Conservation (phyloP, 345 rosid genomes). For the Erucastrum elatum region DNA sequence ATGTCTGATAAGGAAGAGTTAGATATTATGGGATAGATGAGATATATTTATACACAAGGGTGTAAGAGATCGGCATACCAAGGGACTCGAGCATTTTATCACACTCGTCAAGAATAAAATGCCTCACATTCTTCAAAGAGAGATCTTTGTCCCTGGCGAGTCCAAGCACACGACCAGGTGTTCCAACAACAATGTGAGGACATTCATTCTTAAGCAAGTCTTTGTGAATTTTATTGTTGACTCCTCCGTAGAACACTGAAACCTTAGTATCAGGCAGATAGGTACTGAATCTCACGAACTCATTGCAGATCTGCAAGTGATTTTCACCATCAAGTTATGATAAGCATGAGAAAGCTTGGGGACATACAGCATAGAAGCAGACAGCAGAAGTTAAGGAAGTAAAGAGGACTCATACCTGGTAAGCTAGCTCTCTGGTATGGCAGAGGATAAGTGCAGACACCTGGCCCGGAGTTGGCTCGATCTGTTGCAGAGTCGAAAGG, state of each 20-base stretch:
- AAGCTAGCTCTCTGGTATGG: constrained; percentile 96
- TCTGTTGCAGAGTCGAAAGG: constrained; percentile 85
- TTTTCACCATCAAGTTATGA: background rate
- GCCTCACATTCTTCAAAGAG: constrained; percentile 97
- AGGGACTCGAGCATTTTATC: constrained; percentile 99
- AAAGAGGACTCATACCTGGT: constrained; percentile 56
- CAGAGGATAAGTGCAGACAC: constrained; percentile 92
- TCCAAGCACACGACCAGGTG: constrained; percentile 96
- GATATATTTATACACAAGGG: background rate
- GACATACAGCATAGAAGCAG: background rate
- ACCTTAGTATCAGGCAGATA: constrained; percentile 87
- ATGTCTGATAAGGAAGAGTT: constrained; percentile 55
- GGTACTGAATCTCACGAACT: constrained; percentile 95
- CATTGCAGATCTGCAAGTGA: constrained; percentile 77
- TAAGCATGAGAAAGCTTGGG: background rate
- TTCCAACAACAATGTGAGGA: constrained; percentile 97
- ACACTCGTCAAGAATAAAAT: constrained; percentile 98
- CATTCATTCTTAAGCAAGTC: constrained; percentile 96
- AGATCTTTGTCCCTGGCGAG: constrained; percentile 91
- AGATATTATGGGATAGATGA: background rate
- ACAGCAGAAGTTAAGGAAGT: background rate
- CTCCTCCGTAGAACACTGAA: constrained; percentile 97
- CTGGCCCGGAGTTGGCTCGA: constrained; percentile 89
- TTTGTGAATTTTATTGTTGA: constrained; percentile 84
- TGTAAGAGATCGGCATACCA: constrained; percentile 42